Percentiles rank a stretch among this genome's conserved stretches.
These are phyloP conservation scores for Pseudognaphalium luteoalbum DNA, from an alignment of 129 eudicot genomes.

Conservation along the genomic window DNA sequence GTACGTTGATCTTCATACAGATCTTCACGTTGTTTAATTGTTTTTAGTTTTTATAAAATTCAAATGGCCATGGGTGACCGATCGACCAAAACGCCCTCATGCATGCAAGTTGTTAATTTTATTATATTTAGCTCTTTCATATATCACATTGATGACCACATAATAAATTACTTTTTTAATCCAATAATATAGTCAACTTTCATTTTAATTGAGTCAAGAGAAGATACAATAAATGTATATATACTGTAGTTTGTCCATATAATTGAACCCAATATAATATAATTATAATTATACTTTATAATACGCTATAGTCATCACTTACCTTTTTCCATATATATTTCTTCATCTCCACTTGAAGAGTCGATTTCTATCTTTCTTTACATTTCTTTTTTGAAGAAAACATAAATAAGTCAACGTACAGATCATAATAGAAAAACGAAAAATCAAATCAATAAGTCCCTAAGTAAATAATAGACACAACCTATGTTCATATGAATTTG, in stretches of 20 bases:
- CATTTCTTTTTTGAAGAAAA: too few relatives aligned
- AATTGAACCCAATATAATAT: neutral
- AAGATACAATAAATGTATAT: too few relatives aligned
- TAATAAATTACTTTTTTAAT: neutral
- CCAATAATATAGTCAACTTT: constrained; percentile 27
- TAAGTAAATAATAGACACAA: too few relatives aligned
- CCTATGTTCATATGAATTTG: too few relatives aligned
- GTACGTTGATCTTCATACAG: constrained; percentile 16
- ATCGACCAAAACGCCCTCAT: neutral
- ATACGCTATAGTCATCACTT: neutral
- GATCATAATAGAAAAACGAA: too few relatives aligned
- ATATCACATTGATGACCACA: constrained; percentile 9
- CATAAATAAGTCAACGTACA: too few relatives aligned
- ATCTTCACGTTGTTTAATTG: constrained; percentile 4
- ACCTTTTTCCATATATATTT: neutral
- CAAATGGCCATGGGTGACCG: neutral
- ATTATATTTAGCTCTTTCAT: neutral
- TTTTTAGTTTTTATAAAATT: neutral
- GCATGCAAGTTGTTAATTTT: neutral
- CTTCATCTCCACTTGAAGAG: neutral
- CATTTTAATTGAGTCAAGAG: neutral
- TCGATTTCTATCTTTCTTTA: too few relatives aligned
- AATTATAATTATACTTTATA: too few relatives aligned
- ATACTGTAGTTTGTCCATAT: neutral
- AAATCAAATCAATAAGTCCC: too few relatives aligned